phyloP scores from a whole-genome alignment of 257 asterid species.

The Nicotiana undulata region DNA sequence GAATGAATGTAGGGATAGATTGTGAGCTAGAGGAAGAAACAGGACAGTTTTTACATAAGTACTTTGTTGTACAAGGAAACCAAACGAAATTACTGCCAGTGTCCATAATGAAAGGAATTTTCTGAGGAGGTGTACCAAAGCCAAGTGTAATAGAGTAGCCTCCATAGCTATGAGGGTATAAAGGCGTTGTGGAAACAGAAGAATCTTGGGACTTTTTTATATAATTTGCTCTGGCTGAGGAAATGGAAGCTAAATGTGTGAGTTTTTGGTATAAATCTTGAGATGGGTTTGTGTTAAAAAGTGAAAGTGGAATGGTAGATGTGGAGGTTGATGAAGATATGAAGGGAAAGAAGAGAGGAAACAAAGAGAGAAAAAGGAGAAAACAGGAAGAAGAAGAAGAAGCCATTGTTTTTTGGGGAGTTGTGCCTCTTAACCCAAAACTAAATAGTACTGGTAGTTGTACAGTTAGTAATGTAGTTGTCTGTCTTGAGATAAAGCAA shows the following conservation, averaged over 20 bases:
- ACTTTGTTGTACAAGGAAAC: conserved; percentile 78
- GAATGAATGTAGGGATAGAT: conserved; percentile 43
- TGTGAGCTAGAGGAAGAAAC: not conserved
- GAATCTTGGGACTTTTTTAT: conserved; percentile 36
- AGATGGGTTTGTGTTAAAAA: conserved; percentile 30
- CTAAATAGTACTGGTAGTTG: not conserved
- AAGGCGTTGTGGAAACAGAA: conserved; percentile 41
- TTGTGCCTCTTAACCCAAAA: conserved; percentile 13
- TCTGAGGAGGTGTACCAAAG: conserved; percentile 88
- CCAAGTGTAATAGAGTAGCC: conserved; percentile 69
- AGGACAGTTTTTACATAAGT: conserved; percentile 26
- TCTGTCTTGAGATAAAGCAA: not conserved
- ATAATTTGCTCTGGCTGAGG: conserved; percentile 75
- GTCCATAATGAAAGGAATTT: conserved; percentile 57
- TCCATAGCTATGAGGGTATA: conserved; percentile 64
- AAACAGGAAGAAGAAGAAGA: conserved; percentile 9
- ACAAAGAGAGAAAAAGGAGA: conserved; percentile 19
- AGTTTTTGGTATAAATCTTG: conserved; percentile 49
- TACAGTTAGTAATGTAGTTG: not conserved
- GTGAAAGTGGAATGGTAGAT: conserved; percentile 43
- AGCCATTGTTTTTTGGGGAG: conserved; percentile 33
- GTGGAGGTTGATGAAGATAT: conserved; percentile 29
- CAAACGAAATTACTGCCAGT: conserved; percentile 82
- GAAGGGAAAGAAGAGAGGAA: conserved; percentile 17
- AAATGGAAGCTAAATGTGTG: conserved; percentile 44